These are phyloP conservation scores for Hibiscus mutabilis DNA, from an alignment of 345 rosid genomes.

Conservation along the genomic window DNA sequence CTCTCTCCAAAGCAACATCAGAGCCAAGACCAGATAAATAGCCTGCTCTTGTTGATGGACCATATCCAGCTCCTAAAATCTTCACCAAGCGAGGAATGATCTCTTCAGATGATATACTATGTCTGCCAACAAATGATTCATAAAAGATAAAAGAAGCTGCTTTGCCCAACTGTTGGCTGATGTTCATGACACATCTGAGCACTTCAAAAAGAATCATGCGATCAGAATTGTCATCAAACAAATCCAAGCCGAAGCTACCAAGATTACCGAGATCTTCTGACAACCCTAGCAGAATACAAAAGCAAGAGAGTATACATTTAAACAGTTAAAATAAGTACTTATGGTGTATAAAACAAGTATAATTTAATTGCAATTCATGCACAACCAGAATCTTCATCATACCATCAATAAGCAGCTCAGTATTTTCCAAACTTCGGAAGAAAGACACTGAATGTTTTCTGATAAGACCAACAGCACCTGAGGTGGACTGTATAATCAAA, in stretches of 20 bases:
- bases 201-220: conserved; percentile 59
- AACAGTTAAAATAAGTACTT: background rate
- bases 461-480: conserved; percentile 69
- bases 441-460: conserved; percentile 73
- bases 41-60: conserved; percentile 35
- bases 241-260: conserved; percentile 33
- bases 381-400: conserved; percentile 16
- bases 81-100: conserved; percentile 63
- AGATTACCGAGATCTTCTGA: conserved; percentile 44
- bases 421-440: conserved; percentile 57
- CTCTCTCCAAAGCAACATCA: conserved; percentile 64
- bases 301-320: conserved; percentile 3
- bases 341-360: background rate
- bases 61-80: conserved; percentile 74
- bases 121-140: conserved; percentile 55
- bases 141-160: conserved; percentile 67
- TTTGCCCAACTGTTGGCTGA: conserved; percentile 79
- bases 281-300: conserved; percentile 35
- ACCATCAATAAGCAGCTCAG: conserved; percentile 71
- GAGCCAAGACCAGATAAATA: conserved; percentile 42
- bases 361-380: conserved; percentile 11
- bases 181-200: conserved; percentile 46
- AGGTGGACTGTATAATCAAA: conserved; percentile 47
- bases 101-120: conserved; percentile 62
- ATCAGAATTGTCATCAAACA: conserved; percentile 37